These are phyloP conservation scores for Arabidopsis hybrid DNA, from an alignment of 441 rosid genomes.

Conservation along the genomic window DNA sequence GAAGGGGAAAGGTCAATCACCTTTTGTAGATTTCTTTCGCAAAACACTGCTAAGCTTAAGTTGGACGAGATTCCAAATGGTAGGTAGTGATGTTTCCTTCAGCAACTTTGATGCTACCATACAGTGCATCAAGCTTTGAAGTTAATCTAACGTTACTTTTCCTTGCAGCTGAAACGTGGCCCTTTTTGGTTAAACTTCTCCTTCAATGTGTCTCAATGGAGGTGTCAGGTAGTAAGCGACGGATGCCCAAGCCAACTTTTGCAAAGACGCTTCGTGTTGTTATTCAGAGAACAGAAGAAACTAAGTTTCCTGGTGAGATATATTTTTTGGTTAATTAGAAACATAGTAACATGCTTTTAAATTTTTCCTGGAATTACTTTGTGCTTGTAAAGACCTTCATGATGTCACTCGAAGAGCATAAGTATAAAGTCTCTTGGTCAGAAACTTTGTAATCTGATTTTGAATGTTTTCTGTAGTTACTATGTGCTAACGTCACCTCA, in stretches of 20 bases:
- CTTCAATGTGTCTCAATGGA: slow-evolving; percentile 75
- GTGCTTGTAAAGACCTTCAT: slow-evolving; percentile 64
- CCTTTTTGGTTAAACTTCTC: slow-evolving; percentile 75
- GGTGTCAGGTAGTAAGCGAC: slow-evolving; percentile 73
- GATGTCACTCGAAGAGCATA: slow-evolving; percentile 61
- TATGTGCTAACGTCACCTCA: neutral
- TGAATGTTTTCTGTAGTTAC: slow-evolving; percentile 20
- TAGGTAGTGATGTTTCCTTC: slow-evolving; percentile 46
- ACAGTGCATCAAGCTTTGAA: slow-evolving; percentile 3
- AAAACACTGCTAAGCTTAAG: slow-evolving; percentile 71
- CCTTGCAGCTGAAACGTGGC: slow-evolving; percentile 93
- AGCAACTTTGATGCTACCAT: slow-evolving; percentile 17
- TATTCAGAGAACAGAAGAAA: slow-evolving; percentile 79
- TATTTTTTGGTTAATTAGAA: slow-evolving; percentile 12
- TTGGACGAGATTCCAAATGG: slow-evolving; percentile 77
- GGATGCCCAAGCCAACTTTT: slow-evolving; percentile 64
- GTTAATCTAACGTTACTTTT: slow-evolving; percentile 41
- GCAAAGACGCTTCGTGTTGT: slow-evolving; percentile 79
- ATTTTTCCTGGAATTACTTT: slow-evolving; percentile 12
- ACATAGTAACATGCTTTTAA: slow-evolving; percentile 19
- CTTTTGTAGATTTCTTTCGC: slow-evolving; percentile 75
- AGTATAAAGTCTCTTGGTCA: slow-evolving; percentile 64
- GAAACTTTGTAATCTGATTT: slow-evolving; percentile 22
- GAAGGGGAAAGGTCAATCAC: slow-evolving; percentile 73
- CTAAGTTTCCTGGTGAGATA: slow-evolving; percentile 71